Evolutionary conservation across 257 asterid species (phyloP).

Genomic region (Forsythia suspensa): DNA sequence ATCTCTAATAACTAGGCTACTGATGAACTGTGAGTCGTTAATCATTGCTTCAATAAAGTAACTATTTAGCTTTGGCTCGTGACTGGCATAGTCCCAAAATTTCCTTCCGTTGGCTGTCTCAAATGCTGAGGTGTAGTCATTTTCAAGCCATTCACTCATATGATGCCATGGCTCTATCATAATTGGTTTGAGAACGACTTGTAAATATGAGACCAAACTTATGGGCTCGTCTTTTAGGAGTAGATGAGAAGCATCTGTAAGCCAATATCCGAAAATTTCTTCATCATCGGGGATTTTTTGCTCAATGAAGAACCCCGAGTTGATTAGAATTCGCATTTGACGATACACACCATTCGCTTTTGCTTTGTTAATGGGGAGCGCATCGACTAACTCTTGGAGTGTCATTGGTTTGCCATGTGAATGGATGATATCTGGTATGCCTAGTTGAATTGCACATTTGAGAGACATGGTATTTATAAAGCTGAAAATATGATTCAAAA

Average conservation of each 20-base stretch:
- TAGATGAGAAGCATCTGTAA: slow-evolving; percentile 7
- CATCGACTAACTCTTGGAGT: not conserved
- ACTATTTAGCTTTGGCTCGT: slow-evolving; percentile 2
- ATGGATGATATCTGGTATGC: slow-evolving; percentile 18
- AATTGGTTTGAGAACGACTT: slow-evolving; percentile 6
- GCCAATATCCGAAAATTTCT: not conserved
- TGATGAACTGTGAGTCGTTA: slow-evolving; percentile 7
- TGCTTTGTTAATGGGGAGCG: slow-evolving; percentile 14
- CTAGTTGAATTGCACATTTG: slow-evolving; percentile 13
- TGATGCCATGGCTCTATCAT: slow-evolving; percentile 16
- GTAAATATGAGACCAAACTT: not conserved
- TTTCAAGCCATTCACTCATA: slow-evolving; percentile 16
- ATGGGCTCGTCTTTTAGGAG: slow-evolving; percentile 16
- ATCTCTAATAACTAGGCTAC: not conserved
- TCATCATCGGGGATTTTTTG: not conserved
- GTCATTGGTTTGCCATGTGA: slow-evolving; percentile 17
- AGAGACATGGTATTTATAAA: slow-evolving; percentile 17
- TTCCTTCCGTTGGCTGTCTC: slow-evolving; percentile 2
- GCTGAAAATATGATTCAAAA: slow-evolving; percentile 19
- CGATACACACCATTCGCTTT: slow-evolving; percentile 12
- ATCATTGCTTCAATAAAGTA: slow-evolving; percentile 21
- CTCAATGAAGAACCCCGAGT: slow-evolving; percentile 8
- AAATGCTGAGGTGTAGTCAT: not conserved
- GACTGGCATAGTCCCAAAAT: slow-evolving; percentile 10
- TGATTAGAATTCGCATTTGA: slow-evolving; percentile 8